Conservation (phyloP, 1,284 basidiomycete genomes). For the Rhizoctonia solani region DNA sequence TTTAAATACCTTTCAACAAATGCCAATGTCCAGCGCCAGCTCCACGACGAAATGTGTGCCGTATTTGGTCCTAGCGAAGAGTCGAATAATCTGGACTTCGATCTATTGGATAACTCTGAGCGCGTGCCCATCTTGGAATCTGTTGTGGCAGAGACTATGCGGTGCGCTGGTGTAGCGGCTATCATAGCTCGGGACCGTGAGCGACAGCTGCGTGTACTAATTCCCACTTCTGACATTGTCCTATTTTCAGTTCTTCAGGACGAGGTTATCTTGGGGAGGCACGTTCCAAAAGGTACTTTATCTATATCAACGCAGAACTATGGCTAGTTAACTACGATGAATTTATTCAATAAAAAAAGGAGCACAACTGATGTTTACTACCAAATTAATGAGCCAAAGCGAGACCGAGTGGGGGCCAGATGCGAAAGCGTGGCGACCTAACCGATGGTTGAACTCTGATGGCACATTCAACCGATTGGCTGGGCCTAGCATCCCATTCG, state of each 20-base stretch:
- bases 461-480: constrained; percentile 19
- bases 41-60: constrained; percentile 16
- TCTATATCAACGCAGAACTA: no score
- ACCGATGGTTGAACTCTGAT: constrained; percentile 7
- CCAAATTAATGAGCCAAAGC: neutral
- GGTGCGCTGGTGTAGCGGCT: constrained; percentile 1
- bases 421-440: constrained; percentile 19
- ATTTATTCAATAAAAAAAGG: neutral
- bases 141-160: constrained; percentile 10
- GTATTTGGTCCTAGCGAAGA: neutral
- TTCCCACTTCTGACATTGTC: no score
- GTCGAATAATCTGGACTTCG: neutral
- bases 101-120: neutral
- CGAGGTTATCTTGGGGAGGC: neutral
- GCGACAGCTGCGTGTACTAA: neutral
- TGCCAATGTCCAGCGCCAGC: neutral
- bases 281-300: constrained; percentile 1
- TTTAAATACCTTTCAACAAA: constrained; percentile 11
- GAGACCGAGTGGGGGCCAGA: constrained; percentile 28
- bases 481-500: constrained; percentile 19
- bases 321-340: neutral
- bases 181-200: neutral
- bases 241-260: neutral
- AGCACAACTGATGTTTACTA: neutral
- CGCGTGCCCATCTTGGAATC: constrained; percentile 20